Base-by-base conservation (phyloP, 2,329 filamentous ascomycete species). In the Incumbomyces delicatus region DNA sequence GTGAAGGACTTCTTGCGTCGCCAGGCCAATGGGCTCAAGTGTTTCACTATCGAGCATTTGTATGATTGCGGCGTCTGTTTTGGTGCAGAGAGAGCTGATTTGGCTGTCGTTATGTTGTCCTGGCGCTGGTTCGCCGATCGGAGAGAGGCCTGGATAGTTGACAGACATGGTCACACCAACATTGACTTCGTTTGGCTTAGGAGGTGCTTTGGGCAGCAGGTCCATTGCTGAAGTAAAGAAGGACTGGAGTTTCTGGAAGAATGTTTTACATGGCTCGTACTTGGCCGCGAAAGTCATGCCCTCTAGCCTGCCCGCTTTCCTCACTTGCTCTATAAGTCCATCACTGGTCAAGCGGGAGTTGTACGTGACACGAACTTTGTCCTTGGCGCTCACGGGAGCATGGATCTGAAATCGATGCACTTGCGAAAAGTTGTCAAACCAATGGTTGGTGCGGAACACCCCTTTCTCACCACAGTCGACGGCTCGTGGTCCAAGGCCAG, bases 221-320 rank as follows among this genome's bases (percentile, higher is more conserved):
- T 46, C 20, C 17, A 43, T 46, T 1, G 42, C 59, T 7, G 63
- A 59, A 2, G 58, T 62, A 62, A 83, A 83, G 16, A 79, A 59
- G 48, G 76, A 73, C 76, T 82, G 81, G 50, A 83, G 63, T 60
- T 92, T 90, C 48, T 76, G 71, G 59, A 87, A 87, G 32, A 87
- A 66, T 12, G 78, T 79, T 42, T 85, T 71, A 59, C 86, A 92
- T 0, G 85, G 85, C 56, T 94, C 86, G 2, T 74, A 73, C 50
- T 77, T 78, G 53, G 86, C 80, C 0, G 71, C 87, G 60, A 92
- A 94, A 3, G 75, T 80, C 49, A 82, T 69, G 14, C 68, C 66
- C 1, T 73, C 66, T 1, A 76, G 61, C 41, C 68, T 69, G 1
- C 86, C 85, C 0, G 73, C 74, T 50, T 73, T 72, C 46, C 75